Conservation (phyloP, 345 rosid species). For the Moricandia arvensis region DNA sequence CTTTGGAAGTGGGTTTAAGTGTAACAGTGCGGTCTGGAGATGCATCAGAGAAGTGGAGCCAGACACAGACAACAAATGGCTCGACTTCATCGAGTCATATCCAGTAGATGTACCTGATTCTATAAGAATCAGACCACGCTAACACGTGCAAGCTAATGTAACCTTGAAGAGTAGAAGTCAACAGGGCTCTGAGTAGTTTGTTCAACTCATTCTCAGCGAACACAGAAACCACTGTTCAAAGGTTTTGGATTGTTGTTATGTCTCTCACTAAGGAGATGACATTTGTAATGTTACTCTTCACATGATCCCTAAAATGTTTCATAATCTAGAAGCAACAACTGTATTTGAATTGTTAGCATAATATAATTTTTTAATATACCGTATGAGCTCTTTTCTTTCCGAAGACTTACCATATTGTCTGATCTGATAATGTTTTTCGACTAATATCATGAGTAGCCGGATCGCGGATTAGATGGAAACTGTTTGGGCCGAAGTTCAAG, state of each 20-base stretch:
- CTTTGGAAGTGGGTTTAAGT: conserved; percentile 60
- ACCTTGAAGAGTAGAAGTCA: conserved; percentile 18
- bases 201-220: too few species aligned
- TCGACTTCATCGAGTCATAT: conserved; percentile 43
- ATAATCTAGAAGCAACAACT: not conserved
- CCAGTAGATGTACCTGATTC: conserved; percentile 39
- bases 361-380: not conserved
- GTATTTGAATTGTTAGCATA: not conserved
- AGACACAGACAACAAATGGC: conserved; percentile 45
- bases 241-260: conserved; percentile 16
- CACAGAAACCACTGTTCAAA: not conserved
- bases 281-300: too few species aligned
- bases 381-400: too few species aligned
- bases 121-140: conserved; percentile 16
- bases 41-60: conserved; percentile 38
- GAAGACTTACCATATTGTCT: too few species aligned
- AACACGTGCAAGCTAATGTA: conserved; percentile 10
- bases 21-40: conserved; percentile 63
- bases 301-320: too few species aligned
- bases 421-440: too few species aligned
- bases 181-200: conserved; percentile 6
- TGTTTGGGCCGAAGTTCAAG: too few species aligned
- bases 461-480: too few species aligned
- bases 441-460: too few species aligned
- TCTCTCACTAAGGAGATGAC: not conserved